phyloP scores from a whole-genome alignment of 2,329 filamentous ascomycete species.

The Trichocomaceae sp. region DNA sequence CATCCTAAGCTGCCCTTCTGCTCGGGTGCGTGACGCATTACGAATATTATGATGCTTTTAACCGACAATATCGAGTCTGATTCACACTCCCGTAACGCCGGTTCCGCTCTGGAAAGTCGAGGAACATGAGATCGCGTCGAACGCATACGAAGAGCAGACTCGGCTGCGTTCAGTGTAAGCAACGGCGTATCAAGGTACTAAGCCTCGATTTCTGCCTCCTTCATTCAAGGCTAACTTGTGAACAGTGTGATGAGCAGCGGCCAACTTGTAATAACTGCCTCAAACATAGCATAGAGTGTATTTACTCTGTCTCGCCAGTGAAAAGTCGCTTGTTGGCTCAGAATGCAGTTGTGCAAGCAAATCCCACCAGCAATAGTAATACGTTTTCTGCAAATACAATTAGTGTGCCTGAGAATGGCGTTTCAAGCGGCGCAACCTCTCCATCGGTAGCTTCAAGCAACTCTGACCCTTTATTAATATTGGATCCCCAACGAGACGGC shows the following conservation, averaged over 20 bases:
- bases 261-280: constrained; percentile 21
- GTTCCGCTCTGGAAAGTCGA: background rate
- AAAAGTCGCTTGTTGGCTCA: constrained; percentile 13
- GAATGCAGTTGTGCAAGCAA: background rate
- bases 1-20: background rate
- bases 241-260: constrained; percentile 21
- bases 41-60: background rate
- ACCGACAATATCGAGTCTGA: background rate
- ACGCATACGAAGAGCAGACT: constrained; percentile 15
- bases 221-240: background rate
- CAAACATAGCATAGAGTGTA: constrained; percentile 22
- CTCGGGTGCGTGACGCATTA: background rate
- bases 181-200: constrained; percentile 15
- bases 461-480: constrained; percentile 16
- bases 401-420: background rate
- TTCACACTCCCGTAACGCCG: background rate
- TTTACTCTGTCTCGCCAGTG: constrained; percentile 16
- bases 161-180: constrained; percentile 15
- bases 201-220: background rate
- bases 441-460: constrained; percentile 2
- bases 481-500: constrained; percentile 15
- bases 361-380: background rate
- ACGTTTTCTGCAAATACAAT: background rate
- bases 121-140: constrained; percentile 14
- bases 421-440: constrained; percentile 1